Base-by-base conservation (phyloP, 2,329 filamentous ascomycete genomes). In the Botrytis aclada region DNA sequence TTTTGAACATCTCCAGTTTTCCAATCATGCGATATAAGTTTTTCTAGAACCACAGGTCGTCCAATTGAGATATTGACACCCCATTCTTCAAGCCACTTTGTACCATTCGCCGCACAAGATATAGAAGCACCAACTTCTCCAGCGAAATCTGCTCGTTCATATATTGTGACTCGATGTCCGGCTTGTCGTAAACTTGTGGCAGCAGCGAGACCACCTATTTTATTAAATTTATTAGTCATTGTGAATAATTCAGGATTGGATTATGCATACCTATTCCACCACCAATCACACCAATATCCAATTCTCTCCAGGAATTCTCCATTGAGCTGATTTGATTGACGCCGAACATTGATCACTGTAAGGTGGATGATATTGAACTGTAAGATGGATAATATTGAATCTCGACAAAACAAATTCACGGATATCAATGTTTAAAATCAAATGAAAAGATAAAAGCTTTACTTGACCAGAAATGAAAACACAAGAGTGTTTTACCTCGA, bases 11-110 rank as follows among this genome's bases (percentile, higher is more conserved):
- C 87, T 0, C 90, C 90, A 1, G 89, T 92, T 79, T 87, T 86
- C 90, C 90, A 93, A 81, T 92, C 89, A 5, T 88, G 86, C 79
- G 89, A 91, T 82, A 93, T 92, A 70, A 93, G 84, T 77, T 89
- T 89, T 80, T 85, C 85, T 66, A 93, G 82, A 1, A 92, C 83
- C 2, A 93, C 90, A 0, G 89, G 89, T 73, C 91, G 87, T 14
- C 90, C 90, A 77, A 88, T 88, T 22, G 82, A 82, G 1, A 92
- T 83, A 77, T 92, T 88, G 1, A 92, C 88, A 0, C 83, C 83
- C 90, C 90, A 93, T 79, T 91, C 88, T 74, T 91, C 86, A 12
- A 93, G 82, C 90, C 90, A 93, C 64, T 88, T 85, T 1, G 90
- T 90, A 12, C 90, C 90, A 77, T 93, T 93, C 16, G 90, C 89